phyloP scores from a whole-genome alignment of 805 yeast species.

The Starmera pachycereana region DNA sequence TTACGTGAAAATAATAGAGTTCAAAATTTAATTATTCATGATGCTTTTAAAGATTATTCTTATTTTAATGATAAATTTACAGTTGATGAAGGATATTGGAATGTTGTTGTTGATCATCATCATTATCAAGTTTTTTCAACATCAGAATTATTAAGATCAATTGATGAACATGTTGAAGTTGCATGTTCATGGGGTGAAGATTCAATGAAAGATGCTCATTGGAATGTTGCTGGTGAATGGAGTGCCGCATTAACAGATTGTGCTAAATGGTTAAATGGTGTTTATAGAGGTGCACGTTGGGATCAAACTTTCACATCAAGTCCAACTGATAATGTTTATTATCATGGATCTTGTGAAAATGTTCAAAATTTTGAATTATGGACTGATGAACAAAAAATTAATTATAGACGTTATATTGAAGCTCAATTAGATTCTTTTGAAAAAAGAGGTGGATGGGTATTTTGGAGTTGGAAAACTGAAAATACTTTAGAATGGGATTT shows the following conservation, averaged over 20 bases:
- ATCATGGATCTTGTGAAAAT: conserved; percentile 54
- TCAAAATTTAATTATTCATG: conserved; percentile 64
- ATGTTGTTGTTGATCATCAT: conserved; percentile 79
- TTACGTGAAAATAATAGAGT: conserved; percentile 46
- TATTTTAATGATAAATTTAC: conserved; percentile 55
- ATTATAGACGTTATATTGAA: conserved; percentile 66
- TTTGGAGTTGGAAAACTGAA: conserved; percentile 94
- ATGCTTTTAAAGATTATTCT: conserved; percentile 57
- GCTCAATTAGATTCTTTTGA: conserved; percentile 86
- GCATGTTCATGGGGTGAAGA: conserved; percentile 43
- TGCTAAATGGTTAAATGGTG: conserved; percentile 83
- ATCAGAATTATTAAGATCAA: conserved; percentile 44
- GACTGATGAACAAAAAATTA: conserved; percentile 43
- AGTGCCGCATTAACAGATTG: conserved; percentile 90
- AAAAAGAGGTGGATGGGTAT: conserved; percentile 75
- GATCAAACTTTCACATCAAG: conserved; percentile 41
- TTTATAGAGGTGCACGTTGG: conserved; percentile 71
- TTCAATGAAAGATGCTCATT: conserved; percentile 44
- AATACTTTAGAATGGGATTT: conserved; percentile 79
- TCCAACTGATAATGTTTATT: conserved; percentile 24
- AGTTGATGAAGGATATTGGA: conserved; percentile 36
- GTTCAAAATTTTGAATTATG: conserved; percentile 41
- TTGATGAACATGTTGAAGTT: conserved; percentile 50
- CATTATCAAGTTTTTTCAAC: conserved; percentile 78
- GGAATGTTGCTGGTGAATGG: conserved; percentile 84